Conservation (phyloP, 441 rosid species). For the Biscutella auriculata region DNA sequence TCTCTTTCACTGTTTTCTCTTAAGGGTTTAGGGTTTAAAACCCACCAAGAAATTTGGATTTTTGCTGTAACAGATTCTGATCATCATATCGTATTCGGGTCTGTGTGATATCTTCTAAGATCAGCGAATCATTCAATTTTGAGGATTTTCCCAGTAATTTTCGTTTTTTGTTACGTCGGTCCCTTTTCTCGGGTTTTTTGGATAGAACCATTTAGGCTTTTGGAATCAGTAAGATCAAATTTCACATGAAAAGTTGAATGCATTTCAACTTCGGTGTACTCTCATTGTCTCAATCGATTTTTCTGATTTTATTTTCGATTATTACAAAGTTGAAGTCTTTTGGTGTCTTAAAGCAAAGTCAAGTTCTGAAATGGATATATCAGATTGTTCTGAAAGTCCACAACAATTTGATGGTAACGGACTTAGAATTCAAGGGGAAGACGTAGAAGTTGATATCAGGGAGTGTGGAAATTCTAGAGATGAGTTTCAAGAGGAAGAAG, state of each 20-base stretch:
- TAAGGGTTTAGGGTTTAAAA: conserved; percentile 21
- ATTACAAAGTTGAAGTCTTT: neutral
- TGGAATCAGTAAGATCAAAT: conserved; percentile 5
- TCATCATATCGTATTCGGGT: neutral
- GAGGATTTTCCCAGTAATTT: neutral
- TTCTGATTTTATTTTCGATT: neutral
- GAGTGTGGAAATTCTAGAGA: conserved; percentile 22
- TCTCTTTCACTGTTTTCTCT: neutral
- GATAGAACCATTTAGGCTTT: neutral
- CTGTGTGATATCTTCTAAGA: neutral
- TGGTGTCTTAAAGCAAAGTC: conserved; percentile 17
- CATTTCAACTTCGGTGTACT: neutral
- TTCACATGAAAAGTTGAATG: neutral
- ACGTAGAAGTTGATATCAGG: conserved; percentile 38
- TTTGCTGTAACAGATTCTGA: neutral
- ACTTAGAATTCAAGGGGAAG: conserved; percentile 14
- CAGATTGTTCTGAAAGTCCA: neutral
- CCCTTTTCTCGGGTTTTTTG: neutral
- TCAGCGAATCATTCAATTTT: conserved; percentile 4
- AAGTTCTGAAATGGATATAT: conserved; percentile 18
- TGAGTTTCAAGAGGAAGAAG: conserved; percentile 14
- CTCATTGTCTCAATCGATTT: neutral
- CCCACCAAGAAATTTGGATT: conserved; percentile 12
- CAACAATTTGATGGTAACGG: conserved; percentile 15
- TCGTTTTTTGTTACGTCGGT: too few relatives aligned